Evolutionary conservation across 345 rosid genomes (phyloP).

Genomic region (Eutrema japonicum): DNA sequence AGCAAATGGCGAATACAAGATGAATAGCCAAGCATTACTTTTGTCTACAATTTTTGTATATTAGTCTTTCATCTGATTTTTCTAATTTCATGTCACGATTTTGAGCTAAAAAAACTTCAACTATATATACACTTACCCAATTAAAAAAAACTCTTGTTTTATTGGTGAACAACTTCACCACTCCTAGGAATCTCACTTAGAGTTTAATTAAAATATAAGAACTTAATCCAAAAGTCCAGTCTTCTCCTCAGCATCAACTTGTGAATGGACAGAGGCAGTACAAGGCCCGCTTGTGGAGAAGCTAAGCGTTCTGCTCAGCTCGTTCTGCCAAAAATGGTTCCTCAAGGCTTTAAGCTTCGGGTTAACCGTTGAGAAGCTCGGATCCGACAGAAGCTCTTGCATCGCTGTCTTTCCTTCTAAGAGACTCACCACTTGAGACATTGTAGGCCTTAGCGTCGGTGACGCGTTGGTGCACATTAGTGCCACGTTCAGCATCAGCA

Average conservation of each 20-base stretch:
- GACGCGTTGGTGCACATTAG: conserved; percentile 80
- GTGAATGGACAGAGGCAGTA: conserved; percentile 45
- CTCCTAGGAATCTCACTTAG: conserved; percentile 2
- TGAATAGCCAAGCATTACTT: no score
- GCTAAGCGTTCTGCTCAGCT: conserved; percentile 59
- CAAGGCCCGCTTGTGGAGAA: conserved; percentile 46
- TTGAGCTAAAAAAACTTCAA: background rate
- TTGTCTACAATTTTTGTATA: no score
- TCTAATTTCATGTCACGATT: background rate
- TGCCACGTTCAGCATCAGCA: conserved; percentile 74
- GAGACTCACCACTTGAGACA: conserved; percentile 90
- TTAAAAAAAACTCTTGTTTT: background rate
- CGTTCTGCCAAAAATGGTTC: conserved; percentile 81
- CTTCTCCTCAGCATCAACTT: conserved; percentile 46
- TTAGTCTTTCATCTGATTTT: background rate
- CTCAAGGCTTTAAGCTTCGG: conserved; percentile 69
- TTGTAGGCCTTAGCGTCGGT: conserved; percentile 83
- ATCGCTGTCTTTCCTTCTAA: conserved; percentile 72
- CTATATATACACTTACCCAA: no score
- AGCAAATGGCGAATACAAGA: no score
- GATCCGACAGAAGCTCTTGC: conserved; percentile 74
- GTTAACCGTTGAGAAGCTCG: conserved; percentile 64
- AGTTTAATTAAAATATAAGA: background rate
- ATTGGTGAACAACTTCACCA: conserved; percentile 8
- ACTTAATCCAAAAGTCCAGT: conserved; percentile 39